Conservation (phyloP, 2,329 filamentous ascomycete genomes). For the Aspergillus japonicus region DNA sequence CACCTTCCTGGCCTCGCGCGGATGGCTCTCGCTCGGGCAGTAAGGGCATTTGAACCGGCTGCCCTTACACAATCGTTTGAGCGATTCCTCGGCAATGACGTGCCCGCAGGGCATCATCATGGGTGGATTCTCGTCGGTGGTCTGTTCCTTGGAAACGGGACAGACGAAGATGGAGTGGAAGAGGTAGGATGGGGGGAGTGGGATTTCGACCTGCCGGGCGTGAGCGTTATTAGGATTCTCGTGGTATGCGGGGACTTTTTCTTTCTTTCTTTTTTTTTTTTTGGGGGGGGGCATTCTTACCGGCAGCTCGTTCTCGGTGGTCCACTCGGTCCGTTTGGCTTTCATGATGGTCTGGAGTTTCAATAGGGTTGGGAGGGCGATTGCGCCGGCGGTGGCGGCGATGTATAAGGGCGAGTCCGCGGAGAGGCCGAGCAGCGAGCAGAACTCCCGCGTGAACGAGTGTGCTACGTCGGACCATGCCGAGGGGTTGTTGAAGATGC, state of each 20-base stretch:
- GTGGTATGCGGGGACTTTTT: slow-evolving; percentile 22
- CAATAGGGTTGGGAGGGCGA: slow-evolving; percentile 82
- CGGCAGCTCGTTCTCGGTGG: slow-evolving; percentile 82
- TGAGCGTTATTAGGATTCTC: slow-evolving; percentile 7
- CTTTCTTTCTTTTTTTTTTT: neutral
- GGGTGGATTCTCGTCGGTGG: slow-evolving; percentile 86
- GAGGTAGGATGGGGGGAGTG: slow-evolving; percentile 61
- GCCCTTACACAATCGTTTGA: slow-evolving; percentile 76
- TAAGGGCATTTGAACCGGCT: slow-evolving; percentile 92
- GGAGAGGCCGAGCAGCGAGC: slow-evolving; percentile 82
- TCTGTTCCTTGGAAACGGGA: slow-evolving; percentile 94
- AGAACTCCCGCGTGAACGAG: slow-evolving; percentile 94
- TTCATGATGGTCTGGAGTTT: slow-evolving; percentile 88
- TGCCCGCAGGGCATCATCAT: slow-evolving; percentile 98
- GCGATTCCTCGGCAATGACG: slow-evolving; percentile 81
- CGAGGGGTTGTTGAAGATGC: slow-evolving; percentile 70
- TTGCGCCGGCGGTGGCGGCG: slow-evolving; percentile 85
- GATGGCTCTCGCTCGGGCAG: slow-evolving; percentile 78
- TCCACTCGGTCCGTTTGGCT: slow-evolving; percentile 92
- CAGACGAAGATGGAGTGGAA: slow-evolving; percentile 99
- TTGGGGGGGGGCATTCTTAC: slow-evolving; percentile 59
- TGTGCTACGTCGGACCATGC: slow-evolving; percentile 80
- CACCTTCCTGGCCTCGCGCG: slow-evolving; percentile 73
- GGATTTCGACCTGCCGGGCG: slow-evolving; percentile 60
- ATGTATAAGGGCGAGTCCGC: slow-evolving; percentile 92